These are phyloP conservation scores for Beauveria brongniartii DNA, from an alignment of 2,329 filamentous ascomycete genomes.

Conservation along the genomic window DNA sequence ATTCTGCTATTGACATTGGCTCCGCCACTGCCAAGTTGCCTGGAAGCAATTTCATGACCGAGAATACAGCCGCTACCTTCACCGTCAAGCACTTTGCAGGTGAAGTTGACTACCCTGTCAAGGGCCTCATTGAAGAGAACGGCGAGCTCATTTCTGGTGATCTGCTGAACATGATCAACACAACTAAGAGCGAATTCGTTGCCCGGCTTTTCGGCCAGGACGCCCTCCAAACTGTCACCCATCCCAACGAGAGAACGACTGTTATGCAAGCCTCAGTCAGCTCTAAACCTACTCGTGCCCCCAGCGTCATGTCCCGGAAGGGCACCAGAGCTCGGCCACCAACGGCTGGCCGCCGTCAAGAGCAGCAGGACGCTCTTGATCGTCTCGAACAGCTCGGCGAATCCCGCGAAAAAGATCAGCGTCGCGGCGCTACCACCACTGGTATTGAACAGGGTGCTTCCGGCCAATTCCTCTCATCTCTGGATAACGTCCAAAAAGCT, in stretches of 20 bases:
- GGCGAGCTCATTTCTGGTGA: conserved; percentile 94
- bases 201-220: conserved; percentile 92
- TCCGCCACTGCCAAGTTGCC: conserved; percentile 68
- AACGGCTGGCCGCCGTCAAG: conserved; percentile 27
- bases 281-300: conserved; percentile 86
- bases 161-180: conserved; percentile 85
- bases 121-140: conserved; percentile 86
- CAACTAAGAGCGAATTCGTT: conserved; percentile 82
- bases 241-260: conserved; percentile 80
- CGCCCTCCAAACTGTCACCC: conserved; percentile 83
- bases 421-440: conserved; percentile 28
- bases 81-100: conserved; percentile 93
- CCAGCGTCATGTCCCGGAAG: conserved; percentile 84
- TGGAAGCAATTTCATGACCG: conserved; percentile 82
- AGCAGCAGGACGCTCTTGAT: conserved; percentile 35
- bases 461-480: conserved; percentile 79
- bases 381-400: conserved; percentile 44
- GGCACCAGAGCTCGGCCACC: conserved; percentile 35
- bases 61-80: conserved; percentile 73
- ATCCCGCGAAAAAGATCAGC: conserved; percentile 33
- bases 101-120: conserved; percentile 87
- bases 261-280: conserved; percentile 95
- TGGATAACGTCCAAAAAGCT: conserved; percentile 87
- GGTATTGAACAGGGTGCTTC: conserved; percentile 73
- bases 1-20: conserved; percentile 76